Evolutionary conservation across 2,329 filamentous ascomycete species (phyloP).

Genomic region (Hirsutella thompsonii): DNA sequence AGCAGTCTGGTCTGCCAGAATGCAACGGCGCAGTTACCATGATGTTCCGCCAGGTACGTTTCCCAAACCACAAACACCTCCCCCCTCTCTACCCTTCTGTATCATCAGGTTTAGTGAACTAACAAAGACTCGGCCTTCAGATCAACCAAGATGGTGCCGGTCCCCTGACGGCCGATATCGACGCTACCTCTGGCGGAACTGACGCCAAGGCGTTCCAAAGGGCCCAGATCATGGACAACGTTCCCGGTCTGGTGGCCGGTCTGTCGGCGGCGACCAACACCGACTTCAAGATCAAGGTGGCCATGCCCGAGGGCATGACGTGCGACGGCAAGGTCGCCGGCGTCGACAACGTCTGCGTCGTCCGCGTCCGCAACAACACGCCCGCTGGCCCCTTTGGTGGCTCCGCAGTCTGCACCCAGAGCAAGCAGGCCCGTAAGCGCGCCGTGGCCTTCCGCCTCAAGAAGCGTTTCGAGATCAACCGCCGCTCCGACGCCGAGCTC

Average conservation of each 20-base stretch:
- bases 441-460: slow-evolving; percentile 40
- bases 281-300: slow-evolving; percentile 51
- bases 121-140: slow-evolving; percentile 21
- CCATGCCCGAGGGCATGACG: slow-evolving; percentile 57
- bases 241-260: slow-evolving; percentile 46
- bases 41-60: slow-evolving; percentile 40
- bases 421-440: slow-evolving; percentile 43
- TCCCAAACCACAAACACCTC: not conserved
- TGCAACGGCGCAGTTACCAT: slow-evolving; percentile 49
- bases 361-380: slow-evolving; percentile 49
- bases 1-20: slow-evolving; percentile 38
- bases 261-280: slow-evolving; percentile 45
- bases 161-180: slow-evolving; percentile 45
- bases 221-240: slow-evolving; percentile 45
- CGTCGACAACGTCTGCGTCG: slow-evolving; percentile 49
- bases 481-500: not conserved
- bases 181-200: slow-evolving; percentile 50
- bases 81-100: too few relatives aligned
- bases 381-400: slow-evolving; percentile 55
- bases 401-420: slow-evolving; percentile 52
- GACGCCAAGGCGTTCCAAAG: slow-evolving; percentile 46
- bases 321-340: slow-evolving; percentile 47
- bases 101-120: not conserved
- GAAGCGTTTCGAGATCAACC: slow-evolving; percentile 22
- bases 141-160: slow-evolving; percentile 62